A percentile compares a stretch with the other conserved stretches of the same genome.
These are phyloP conservation scores for Teunomyces cretensis DNA, from an alignment of 805 yeast species.

Conservation along the genomic window DNA sequence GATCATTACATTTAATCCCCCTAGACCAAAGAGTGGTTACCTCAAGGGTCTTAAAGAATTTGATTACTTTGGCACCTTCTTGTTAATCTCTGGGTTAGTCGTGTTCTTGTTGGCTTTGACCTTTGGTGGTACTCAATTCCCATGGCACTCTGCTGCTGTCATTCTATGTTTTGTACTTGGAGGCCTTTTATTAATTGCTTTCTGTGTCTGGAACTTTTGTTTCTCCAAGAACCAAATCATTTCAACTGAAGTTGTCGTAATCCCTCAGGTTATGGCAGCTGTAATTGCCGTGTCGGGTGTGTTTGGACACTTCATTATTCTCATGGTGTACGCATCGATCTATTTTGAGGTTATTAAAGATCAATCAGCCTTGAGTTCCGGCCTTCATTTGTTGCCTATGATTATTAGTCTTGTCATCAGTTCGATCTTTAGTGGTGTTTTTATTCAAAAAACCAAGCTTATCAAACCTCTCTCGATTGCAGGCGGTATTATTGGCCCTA, in stretches of 20 bases:
- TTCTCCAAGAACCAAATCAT: conserved; percentile 18
- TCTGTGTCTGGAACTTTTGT: conserved; percentile 18
- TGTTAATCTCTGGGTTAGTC: conserved; percentile 20
- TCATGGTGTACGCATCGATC: conserved; percentile 33
- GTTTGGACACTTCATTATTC: conserved; percentile 19
- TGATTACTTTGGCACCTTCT: conserved; percentile 21
- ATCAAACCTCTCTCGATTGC: conserved; percentile 42
- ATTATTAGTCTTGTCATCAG: conserved; percentile 39
- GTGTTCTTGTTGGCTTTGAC: conserved; percentile 23
- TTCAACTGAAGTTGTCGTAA: conserved; percentile 15
- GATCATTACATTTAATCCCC: conserved; percentile 19
- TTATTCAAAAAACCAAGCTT: conserved; percentile 35
- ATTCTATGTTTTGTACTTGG: conserved; percentile 23
- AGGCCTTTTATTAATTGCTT: conserved; percentile 21
- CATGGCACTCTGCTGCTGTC: conserved; percentile 24
- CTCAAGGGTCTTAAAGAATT: conserved; percentile 15
- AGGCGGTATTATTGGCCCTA: conserved; percentile 34
- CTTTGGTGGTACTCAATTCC: conserved; percentile 19
- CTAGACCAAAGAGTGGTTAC: conserved; percentile 11
- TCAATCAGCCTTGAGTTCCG: conserved; percentile 43
- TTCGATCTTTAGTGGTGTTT: conserved; percentile 37
- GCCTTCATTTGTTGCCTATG: conserved; percentile 44
- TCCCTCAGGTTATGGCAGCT: conserved; percentile 15
- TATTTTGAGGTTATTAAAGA: conserved; percentile 51
- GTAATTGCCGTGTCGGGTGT: conserved; percentile 12